Evolutionary conservation across 2,329 filamentous ascomycete species (phyloP), one percentile per base, ranked within the genome.

Genomic region (Huntiella abstrusa): DNA sequence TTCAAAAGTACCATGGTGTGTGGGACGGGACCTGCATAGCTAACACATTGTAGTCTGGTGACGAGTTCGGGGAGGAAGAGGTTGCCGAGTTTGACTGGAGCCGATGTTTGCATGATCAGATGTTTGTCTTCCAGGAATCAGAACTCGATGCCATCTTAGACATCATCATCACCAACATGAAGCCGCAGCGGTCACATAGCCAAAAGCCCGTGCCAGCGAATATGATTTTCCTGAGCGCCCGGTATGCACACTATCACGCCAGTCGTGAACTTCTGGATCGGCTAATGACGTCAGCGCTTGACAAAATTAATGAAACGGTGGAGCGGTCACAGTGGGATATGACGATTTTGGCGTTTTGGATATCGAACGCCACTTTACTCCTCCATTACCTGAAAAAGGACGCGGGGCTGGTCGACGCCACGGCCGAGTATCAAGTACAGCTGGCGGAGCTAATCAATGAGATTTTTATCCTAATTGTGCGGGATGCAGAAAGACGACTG

Each of bases 341-440:
- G 91, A 98, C 91, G 0, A 94, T 98, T 53, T 68, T 98, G 34
- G 91, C 91, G 2, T 98, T 98, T 58, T 98, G 91, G 91, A 86
- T 95, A 56, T 96, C 91, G 1, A 98, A 98, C 60, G 86, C 85
- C 6, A 98, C 91, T 0, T 65, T 98, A 35, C 66, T 98, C n/a
- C 67, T 96, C 45, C 88, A 98, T 61, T 98, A 98, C 58, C 68
- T 98, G 46, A 95, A 94, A 60, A 98, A 98, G 62, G 91, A 98
- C 55, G 65, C 73, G 4, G 87, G 85, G 0, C 65, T 96, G 13
- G 72, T 87, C 5, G 73, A 80, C 56, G 79, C 82, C 6, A 96
- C 88, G 0, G 73, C 78, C 1, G 80, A 91, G 53, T 96, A 95
- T 54, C 91, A 98, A 60, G 75, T 85, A 12, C 87, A 96, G 55